Percentiles rank a stretch among this genome's conserved stretches.
These are phyloP conservation scores for Scutellaria minor DNA, from an alignment of 257 asterid species.

Conservation along the genomic window DNA sequence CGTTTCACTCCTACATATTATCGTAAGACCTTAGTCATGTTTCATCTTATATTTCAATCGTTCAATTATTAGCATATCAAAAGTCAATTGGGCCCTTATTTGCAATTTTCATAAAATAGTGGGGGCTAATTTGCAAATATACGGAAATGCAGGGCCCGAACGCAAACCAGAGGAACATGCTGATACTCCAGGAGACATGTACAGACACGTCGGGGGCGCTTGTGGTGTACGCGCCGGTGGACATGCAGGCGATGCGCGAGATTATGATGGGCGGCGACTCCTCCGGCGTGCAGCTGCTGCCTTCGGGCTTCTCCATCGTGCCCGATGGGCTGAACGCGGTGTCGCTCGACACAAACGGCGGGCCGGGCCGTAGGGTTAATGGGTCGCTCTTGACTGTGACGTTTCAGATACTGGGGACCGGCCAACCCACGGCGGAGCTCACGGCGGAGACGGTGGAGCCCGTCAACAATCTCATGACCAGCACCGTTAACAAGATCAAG, in stretches of 20 bases:
- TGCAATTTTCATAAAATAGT: slow-evolving; percentile 19
- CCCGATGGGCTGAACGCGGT: slow-evolving; percentile 80
- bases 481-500: slow-evolving; percentile 95
- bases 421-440: slow-evolving; percentile 84
- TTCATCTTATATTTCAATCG: neutral
- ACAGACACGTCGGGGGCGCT: slow-evolving; percentile 84
- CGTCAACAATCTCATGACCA: slow-evolving; percentile 79
- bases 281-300: slow-evolving; percentile 83
- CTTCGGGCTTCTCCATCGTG: slow-evolving; percentile 85
- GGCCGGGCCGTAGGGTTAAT: slow-evolving; percentile 47
- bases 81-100: slow-evolving; percentile 54
- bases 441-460: slow-evolving; percentile 96
- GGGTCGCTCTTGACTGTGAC: slow-evolving; percentile 92
- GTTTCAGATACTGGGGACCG: slow-evolving; percentile 85
- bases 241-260: slow-evolving; percentile 89
- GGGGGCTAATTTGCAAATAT: slow-evolving; percentile 32
- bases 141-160: slow-evolving; percentile 56
- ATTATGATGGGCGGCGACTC: slow-evolving; percentile 99
- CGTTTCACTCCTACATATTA: slow-evolving; percentile 86
- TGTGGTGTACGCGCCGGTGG: slow-evolving; percentile 98
- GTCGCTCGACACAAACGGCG: slow-evolving; percentile 45
- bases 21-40: slow-evolving; percentile 46
- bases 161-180: slow-evolving; percentile 81
- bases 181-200: slow-evolving; percentile 88
- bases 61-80: slow-evolving; percentile 2